Percentiles rank a stretch among this genome's conserved stretches.
Evolutionary conservation across 2,329 filamentous ascomycete species (phyloP).

Genomic region (Colletotrichum eleusines): DNA sequence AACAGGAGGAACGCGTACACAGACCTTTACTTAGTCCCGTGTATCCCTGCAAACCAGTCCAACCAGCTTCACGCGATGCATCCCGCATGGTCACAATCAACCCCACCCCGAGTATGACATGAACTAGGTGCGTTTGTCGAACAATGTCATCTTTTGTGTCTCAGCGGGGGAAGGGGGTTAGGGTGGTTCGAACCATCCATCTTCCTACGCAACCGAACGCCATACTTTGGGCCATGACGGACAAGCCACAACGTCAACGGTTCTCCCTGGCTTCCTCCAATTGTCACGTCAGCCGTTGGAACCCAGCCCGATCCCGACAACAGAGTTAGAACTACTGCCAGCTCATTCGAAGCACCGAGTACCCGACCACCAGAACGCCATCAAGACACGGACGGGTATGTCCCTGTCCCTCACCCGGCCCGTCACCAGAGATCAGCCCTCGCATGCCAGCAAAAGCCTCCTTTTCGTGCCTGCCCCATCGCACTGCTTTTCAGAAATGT

Average conservation of each 20-base stretch:
- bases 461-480: not conserved
- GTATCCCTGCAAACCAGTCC: not conserved
- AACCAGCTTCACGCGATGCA: slow-evolving; percentile 12
- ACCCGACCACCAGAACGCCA: not conserved
- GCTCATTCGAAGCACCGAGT: slow-evolving; percentile 8
- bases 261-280: slow-evolving; percentile 11
- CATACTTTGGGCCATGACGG: not conserved
- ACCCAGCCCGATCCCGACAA: not conserved
- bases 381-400: not conserved
- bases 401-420: not conserved
- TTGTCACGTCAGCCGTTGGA: not conserved
- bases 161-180: not conserved
- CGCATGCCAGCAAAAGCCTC: slow-evolving; percentile 31
- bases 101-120: slow-evolving; percentile 14
- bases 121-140: not conserved
- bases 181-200: not conserved
- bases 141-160: not conserved
- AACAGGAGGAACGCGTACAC: slow-evolving; percentile 4
- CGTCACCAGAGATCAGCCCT: slow-evolving; percentile 10
- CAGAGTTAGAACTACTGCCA: not conserved
- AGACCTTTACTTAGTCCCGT: not conserved
- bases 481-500: not conserved
- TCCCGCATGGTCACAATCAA: not conserved
- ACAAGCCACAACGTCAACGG: slow-evolving; percentile 36
- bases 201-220: not conserved